Evolutionary conservation across 495 filamentous ascomycete species (phyloP), one percentile per base, ranked within the genome.

Genomic region (Annulohypoxylon stygium): DNA sequence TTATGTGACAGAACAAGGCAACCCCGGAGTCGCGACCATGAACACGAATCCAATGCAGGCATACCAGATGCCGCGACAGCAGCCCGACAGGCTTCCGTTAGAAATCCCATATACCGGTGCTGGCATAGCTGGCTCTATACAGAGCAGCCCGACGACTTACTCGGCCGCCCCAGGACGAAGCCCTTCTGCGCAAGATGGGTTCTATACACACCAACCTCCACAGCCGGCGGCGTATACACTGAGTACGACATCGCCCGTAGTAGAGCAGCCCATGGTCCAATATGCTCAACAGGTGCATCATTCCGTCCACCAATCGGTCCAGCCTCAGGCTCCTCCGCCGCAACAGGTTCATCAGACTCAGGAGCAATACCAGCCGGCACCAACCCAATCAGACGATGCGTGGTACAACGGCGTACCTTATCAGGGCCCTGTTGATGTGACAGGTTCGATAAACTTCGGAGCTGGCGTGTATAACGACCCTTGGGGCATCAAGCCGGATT

Each of bases 1-100:
- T 69, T 88, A 84, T 69, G 79, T 87, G 34, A 79, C 86, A 6
- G 86, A 87, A 43, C 83, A 86, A 51, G 81, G 79, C 71, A 86
- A 86, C 63, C 86, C 84, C 6, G 84, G 82, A 11, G 82, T 86
- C 4, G 85, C 83, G 45, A 88, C 83, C 33, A 84, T 87, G 84
- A 86, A 85, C 78, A 83, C 84, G 23, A 82, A 82, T 77, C 61
- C 82, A 33, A 74, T 83, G 54, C 79, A 74, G 12, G 76, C 81
- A 14, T 84, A 84, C 69, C 83, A 85, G 47, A 76, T 85, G 71
- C 76, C 85, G 8, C 78, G 81, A 43, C 81, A 86, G 64, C 76
- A 78, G 70, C 74, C 80, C 60, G 81, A 87, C 60, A 74, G 79
- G 34, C 76, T 78, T 30, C 48, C 78, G 2, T 80, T 84, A 43